Conservation (phyloP, 805 yeast species). For the Pichia occidentalis region DNA sequence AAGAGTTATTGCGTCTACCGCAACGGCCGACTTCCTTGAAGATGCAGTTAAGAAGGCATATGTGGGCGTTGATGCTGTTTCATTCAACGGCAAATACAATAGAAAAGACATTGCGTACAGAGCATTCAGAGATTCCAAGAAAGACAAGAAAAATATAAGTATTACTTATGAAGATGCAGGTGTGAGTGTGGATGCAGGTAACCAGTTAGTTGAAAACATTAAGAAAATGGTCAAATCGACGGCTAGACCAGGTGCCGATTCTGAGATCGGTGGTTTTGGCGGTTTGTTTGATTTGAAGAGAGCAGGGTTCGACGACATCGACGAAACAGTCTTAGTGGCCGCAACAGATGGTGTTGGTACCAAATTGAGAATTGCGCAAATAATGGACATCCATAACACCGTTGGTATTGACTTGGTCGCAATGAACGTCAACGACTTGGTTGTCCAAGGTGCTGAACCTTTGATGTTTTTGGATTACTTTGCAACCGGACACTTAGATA, state of each 20-base stretch:
- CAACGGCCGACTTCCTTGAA: constrained; percentile 66
- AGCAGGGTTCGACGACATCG: constrained; percentile 75
- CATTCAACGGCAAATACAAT: constrained; percentile 70
- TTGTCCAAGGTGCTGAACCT: constrained; percentile 99
- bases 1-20: constrained; percentile 92
- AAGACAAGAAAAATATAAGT: constrained; percentile 27
- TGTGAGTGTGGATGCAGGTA: constrained; percentile 96
- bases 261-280: constrained; percentile 98
- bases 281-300: constrained; percentile 87
- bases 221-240: constrained; percentile 89
- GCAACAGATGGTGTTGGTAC: constrained; percentile 99
- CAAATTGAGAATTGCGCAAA: constrained; percentile 90
- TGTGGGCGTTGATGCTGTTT: constrained; percentile 69
- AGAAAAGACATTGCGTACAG: constrained; percentile 94
- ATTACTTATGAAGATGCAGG: constrained; percentile 95
- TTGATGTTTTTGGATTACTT: constrained; percentile 90
- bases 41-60: constrained; percentile 85
- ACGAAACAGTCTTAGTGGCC: constrained; percentile 79
- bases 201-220: constrained; percentile 80
- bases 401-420: constrained; percentile 98
- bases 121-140: constrained; percentile 61
- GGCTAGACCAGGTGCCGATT: constrained; percentile 91
- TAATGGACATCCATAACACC: constrained; percentile 83
- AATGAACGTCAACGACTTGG: constrained; percentile 96
- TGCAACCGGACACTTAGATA: constrained; percentile 89